Percentiles rank a stretch among this genome's conserved stretches.
Conservation (phyloP, 257 asterid species). For the Nicotiana knightiana region DNA sequence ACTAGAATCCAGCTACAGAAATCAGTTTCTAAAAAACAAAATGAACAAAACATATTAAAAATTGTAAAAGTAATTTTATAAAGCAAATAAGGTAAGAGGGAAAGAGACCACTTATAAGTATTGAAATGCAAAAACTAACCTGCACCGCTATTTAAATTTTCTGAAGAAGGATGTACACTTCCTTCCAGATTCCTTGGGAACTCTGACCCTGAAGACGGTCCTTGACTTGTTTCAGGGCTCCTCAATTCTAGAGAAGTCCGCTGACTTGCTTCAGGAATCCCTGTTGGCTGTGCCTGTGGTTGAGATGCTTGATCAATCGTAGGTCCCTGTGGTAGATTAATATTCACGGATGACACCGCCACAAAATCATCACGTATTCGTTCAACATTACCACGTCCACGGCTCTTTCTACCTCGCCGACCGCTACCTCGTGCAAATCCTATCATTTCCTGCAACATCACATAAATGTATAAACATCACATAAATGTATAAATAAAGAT, state of each 20-base stretch:
- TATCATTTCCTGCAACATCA: background rate
- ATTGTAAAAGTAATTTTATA: background rate
- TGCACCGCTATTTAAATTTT: background rate
- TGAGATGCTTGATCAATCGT: slow-evolving; percentile 1
- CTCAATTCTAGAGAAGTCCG: background rate
- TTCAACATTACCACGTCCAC: background rate
- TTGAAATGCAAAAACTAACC: background rate
- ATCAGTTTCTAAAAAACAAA: background rate
- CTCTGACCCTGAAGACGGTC: background rate
- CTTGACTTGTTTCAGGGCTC: slow-evolving; percentile 1
- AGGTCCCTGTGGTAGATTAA: background rate
- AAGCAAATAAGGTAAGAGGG: background rate
- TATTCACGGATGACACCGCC: background rate
- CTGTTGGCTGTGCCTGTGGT: background rate
- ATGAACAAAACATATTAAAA: background rate
- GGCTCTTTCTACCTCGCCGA: background rate
- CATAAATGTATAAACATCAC: background rate
- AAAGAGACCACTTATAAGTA: background rate
- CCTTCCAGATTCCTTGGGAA: background rate
- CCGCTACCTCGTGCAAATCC: background rate
- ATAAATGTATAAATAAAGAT: background rate
- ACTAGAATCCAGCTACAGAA: background rate
- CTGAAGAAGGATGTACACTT: slow-evolving; percentile 7
- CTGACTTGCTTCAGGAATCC: background rate
- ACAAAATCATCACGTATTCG: slow-evolving; percentile 1